These are phyloP conservation scores for Chytriomyces hyalinus DNA, from an alignment of 192 early-diverging fungal species.

Conservation along the genomic window DNA sequence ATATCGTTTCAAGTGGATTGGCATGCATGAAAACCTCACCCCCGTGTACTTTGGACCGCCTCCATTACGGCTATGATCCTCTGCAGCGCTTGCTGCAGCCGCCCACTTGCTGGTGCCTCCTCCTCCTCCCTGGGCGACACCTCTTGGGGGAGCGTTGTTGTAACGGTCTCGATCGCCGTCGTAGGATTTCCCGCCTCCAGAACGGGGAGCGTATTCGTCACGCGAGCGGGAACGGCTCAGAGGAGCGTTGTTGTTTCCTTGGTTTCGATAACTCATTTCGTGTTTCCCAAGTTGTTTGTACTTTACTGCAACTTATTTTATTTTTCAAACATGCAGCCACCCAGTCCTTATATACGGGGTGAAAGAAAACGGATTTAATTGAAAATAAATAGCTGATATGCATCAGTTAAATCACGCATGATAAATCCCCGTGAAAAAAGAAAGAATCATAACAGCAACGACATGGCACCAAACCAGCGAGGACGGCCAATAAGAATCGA, in stretches of 20 bases:
- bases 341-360: too few species aligned
- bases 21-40: neutral
- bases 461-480: too few species aligned
- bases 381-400: too few species aligned
- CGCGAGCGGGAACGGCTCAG: neutral
- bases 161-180: constrained; percentile 7
- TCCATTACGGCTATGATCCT: constrained; percentile 13
- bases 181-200: neutral
- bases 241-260: neutral
- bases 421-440: too few species aligned
- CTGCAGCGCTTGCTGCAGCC: constrained; percentile 24
- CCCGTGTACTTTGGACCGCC: constrained; percentile 11
- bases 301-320: neutral
- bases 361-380: too few species aligned
- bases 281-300: neutral
- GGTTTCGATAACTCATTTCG: constrained; percentile 26
- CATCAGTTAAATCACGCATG: too few species aligned
- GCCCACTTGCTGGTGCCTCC: constrained; percentile 35
- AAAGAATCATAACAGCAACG: too few species aligned
- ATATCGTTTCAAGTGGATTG: neutral
- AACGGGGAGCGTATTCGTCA: neutral
- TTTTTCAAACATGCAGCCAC: neutral
- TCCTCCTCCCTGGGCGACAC: constrained; percentile 6
- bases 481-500: too few species aligned
- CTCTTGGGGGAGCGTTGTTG: neutral